These are phyloP conservation scores for Cordyceps javanica DNA, from an alignment of 2,329 filamentous ascomycete species.

Conservation along the genomic window DNA sequence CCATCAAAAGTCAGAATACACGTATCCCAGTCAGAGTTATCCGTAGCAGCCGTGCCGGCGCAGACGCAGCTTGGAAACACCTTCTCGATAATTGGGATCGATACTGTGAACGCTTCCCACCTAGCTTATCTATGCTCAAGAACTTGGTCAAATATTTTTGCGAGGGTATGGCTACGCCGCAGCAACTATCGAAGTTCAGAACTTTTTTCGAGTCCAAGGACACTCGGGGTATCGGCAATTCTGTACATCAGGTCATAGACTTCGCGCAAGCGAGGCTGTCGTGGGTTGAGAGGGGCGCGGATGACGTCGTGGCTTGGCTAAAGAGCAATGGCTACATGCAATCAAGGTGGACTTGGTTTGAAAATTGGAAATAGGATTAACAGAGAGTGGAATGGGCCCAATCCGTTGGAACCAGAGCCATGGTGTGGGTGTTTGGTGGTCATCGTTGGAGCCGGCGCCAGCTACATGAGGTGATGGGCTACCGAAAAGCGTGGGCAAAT, in stretches of 20 bases:
- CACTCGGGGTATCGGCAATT: slow-evolving; percentile 79
- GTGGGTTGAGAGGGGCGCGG: slow-evolving; percentile 71
- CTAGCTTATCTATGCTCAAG: slow-evolving; percentile 78
- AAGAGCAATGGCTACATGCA: slow-evolving; percentile 21
- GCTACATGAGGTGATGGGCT: no score
- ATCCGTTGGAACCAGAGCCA: no score
- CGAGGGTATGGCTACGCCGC: slow-evolving; percentile 68
- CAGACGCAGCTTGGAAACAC: slow-evolving; percentile 76
- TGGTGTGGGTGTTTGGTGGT: no score
- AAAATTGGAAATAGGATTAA: background rate
- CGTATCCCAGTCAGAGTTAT: slow-evolving; percentile 82
- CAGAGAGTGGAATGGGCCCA: no score
- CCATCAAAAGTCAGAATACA: slow-evolving; percentile 91
- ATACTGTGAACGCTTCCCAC: slow-evolving; percentile 67
- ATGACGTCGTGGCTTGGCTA: slow-evolving; percentile 61
- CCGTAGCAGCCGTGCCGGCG: slow-evolving; percentile 69
- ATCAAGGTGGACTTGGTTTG: slow-evolving; percentile 8
- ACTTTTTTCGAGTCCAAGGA: slow-evolving; percentile 76
- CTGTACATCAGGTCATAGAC: slow-evolving; percentile 84
- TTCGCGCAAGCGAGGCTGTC: slow-evolving; percentile 76
- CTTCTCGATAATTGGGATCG: slow-evolving; percentile 79
- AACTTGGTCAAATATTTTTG: slow-evolving; percentile 79
- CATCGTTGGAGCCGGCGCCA: no score
- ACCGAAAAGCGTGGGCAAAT: no score
- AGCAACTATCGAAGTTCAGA: slow-evolving; percentile 70